A percentile compares a stretch with the other conserved stretches of the same genome.
Conservation (phyloP, 1,284 basidiomycete genomes). For the Microbotryomycetes sp. region DNA sequence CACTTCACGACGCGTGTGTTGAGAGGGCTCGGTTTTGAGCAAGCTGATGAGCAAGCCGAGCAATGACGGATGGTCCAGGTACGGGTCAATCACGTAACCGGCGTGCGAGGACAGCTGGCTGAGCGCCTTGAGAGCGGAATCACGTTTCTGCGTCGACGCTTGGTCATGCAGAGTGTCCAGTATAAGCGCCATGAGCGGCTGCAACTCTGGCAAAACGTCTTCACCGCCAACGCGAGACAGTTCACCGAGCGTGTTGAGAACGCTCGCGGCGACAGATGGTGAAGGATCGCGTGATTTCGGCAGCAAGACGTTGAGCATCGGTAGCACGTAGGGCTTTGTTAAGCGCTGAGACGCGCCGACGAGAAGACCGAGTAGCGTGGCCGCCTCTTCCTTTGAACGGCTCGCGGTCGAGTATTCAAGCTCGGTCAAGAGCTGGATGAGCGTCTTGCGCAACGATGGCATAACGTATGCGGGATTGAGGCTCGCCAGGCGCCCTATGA, state of each 20-base stretch:
- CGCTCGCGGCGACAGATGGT: conserved; percentile 82
- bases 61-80: conserved; percentile 84
- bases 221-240: conserved; percentile 89
- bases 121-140: conserved; percentile 87
- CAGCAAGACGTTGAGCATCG: conserved; percentile 85
- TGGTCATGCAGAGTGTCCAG: conserved; percentile 82
- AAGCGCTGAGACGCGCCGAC: conserved; percentile 85
- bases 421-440: conserved; percentile 95
- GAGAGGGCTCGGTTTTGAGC: conserved; percentile 68
- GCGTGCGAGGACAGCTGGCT: conserved; percentile 95
- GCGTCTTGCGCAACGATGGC: conserved; percentile 89
- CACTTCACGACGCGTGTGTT: conserved; percentile 69
- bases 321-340: conserved; percentile 95
- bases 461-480: conserved; percentile 99
- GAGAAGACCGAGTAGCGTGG: conserved; percentile 74
- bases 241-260: conserved; percentile 91
- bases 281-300: conserved; percentile 79
- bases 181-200: conserved; percentile 82
- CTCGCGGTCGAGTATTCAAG: conserved; percentile 90
- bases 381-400: conserved; percentile 79
- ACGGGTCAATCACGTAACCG: conserved; percentile 85
- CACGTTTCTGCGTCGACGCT: conserved; percentile 68
- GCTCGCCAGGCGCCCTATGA: conserved; percentile 89
- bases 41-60: conserved; percentile 82
- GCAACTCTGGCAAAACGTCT: conserved; percentile 74